Conservation (phyloP, 1,139 yeast genomes). For the Taphrina wiesneri region DNA sequence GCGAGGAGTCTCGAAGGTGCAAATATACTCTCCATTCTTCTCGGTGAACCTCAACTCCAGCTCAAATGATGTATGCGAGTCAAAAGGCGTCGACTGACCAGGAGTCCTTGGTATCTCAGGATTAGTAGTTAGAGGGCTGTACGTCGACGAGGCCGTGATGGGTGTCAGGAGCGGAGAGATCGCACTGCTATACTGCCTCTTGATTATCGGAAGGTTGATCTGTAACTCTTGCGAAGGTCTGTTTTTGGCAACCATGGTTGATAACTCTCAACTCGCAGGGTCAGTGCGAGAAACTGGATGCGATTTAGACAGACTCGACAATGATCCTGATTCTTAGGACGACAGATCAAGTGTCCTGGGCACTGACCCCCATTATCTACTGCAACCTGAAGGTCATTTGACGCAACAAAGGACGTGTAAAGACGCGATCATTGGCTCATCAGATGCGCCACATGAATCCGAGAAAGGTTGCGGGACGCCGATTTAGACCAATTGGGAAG, state of each 20-base stretch:
- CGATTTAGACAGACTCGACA: background rate
- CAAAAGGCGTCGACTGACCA: background rate
- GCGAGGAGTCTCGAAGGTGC: background rate
- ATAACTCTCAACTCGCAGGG: too few relatives aligned
- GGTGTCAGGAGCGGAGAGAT: slow-evolving; percentile 10
- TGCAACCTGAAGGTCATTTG: background rate
- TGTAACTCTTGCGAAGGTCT: background rate
- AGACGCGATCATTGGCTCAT: background rate
- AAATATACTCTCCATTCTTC: slow-evolving; percentile 4
- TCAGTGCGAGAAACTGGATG: background rate
- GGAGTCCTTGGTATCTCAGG: background rate
- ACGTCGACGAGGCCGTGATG: slow-evolving; percentile 4
- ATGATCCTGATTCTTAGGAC: background rate
- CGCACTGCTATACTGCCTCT: slow-evolving; percentile 9
- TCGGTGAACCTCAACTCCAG: slow-evolving; percentile 3
- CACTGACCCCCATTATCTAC: slow-evolving; percentile 6
- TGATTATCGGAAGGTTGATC: background rate
- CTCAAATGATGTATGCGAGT: slow-evolving; percentile 1
- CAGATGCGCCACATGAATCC: background rate
- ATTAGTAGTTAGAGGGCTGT: background rate
- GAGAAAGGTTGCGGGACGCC: background rate
- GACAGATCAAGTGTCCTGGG: background rate
- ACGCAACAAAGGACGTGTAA: background rate
- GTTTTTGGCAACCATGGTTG: background rate
- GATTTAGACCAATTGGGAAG: background rate